phyloP scores from a whole-genome alignment of 495 filamentous ascomycete species.

The Xylaria castorea region DNA sequence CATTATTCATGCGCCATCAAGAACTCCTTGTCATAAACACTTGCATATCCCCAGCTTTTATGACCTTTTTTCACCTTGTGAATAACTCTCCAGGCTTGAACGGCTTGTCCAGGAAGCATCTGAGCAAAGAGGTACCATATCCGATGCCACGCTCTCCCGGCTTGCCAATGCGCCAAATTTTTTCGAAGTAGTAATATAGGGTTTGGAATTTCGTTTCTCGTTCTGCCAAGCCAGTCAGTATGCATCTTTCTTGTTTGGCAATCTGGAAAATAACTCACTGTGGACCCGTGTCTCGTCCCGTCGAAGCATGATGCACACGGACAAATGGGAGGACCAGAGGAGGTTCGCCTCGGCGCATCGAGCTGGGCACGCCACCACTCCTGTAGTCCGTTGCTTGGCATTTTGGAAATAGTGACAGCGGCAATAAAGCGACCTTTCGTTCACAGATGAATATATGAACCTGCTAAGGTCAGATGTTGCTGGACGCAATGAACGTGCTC shows the following conservation, averaged over 20 bases:
- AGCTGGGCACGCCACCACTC: conserved; percentile 38
- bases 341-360: conserved; percentile 18
- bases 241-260: neutral
- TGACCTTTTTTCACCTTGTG: neutral
- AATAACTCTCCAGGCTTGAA: conserved; percentile 24
- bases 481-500: neutral
- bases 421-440: neutral
- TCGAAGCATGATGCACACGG: conserved; percentile 42
- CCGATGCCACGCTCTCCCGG: conserved; percentile 33
- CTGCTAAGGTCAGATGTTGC: neutral
- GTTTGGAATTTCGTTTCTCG: neutral
- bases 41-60: neutral
- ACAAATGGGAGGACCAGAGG: conserved; percentile 35
- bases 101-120: conserved; percentile 21
- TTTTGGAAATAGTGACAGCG: neutral
- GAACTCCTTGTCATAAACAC: neutral
- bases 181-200: conserved; percentile 5
- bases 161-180: conserved; percentile 11
- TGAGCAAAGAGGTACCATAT: conserved; percentile 33
- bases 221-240: conserved; percentile 20
- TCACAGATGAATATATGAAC: neutral
- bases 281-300: conserved; percentile 27
- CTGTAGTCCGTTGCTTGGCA: conserved; percentile 34
- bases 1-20: neutral
- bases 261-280: conserved; percentile 18